Conservation (phyloP, 768 basidiomycete genomes). For the Leccinellum albellum region DNA sequence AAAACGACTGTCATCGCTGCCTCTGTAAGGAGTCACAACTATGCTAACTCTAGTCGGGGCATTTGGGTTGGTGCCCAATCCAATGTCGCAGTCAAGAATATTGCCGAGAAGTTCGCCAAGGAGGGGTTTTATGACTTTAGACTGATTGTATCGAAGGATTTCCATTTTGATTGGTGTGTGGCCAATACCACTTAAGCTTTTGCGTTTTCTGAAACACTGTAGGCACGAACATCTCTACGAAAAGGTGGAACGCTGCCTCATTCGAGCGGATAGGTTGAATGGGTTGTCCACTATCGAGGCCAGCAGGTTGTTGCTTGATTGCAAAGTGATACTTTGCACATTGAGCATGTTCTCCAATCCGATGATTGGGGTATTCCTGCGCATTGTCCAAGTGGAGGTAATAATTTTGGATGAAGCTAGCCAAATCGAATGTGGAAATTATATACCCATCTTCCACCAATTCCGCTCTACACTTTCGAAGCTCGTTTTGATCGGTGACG, state of each 20-base stretch:
- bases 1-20: constrained; percentile 45
- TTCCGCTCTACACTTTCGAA: constrained; percentile 29
- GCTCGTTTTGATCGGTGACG: constrained; percentile 40
- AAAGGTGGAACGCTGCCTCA: constrained; percentile 31
- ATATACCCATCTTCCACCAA: constrained; percentile 33
- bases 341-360: constrained; percentile 42
- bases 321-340: constrained; percentile 44
- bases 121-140: constrained; percentile 34
- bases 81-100: constrained; percentile 51
- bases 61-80: constrained; percentile 47
- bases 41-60: constrained; percentile 4
- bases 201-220: background rate
- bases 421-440: constrained; percentile 43
- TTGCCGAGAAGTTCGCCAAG: constrained; percentile 42
- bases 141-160: constrained; percentile 44
- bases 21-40: constrained; percentile 23
- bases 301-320: constrained; percentile 24
- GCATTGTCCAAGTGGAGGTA: constrained; percentile 32
- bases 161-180: constrained; percentile 43
- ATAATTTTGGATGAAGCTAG: constrained; percentile 48
- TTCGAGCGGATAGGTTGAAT: constrained; percentile 35
- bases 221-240: constrained; percentile 54
- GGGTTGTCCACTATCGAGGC: constrained; percentile 10
- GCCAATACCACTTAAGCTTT: background rate
- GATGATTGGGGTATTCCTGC: constrained; percentile 11